Conservation (phyloP, 208 protist genomes). For the Herpetomonas muscarum region DNA sequence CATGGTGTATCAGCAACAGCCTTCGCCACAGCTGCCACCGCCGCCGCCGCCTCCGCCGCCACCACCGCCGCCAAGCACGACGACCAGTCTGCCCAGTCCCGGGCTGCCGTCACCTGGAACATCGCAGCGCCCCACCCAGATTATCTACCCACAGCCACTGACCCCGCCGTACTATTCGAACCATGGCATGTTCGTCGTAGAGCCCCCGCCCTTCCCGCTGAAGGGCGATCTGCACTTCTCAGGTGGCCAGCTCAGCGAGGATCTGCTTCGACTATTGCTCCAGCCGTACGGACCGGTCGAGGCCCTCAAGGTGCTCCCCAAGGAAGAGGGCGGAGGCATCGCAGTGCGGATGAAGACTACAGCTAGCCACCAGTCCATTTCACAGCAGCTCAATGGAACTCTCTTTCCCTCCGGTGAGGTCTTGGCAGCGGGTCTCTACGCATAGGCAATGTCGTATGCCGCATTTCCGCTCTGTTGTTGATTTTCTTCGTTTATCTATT, state of each 20-base stretch:
- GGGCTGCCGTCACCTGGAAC: neutral
- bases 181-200: conserved; percentile 24
- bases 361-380: conserved; percentile 45
- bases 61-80: neutral
- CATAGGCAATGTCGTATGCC: conserved; percentile 15
- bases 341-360: conserved; percentile 59
- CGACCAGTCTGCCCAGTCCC: neutral
- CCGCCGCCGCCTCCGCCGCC: conserved; percentile 5
- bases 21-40: conserved; percentile 7
- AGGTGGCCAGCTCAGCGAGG: conserved; percentile 47
- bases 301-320: conserved; percentile 36
- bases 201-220: conserved; percentile 30
- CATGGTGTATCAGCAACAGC: conserved; percentile 30
- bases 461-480: neutral
- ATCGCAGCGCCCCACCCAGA: conserved; percentile 19
- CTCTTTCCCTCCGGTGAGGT: conserved; percentile 74
- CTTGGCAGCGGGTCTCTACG: conserved; percentile 59
- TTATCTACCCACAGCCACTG: conserved; percentile 39
- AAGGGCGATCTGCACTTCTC: conserved; percentile 77
- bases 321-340: conserved; percentile 27
- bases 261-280: conserved; percentile 48
- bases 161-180: conserved; percentile 21
- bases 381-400: conserved; percentile 71
- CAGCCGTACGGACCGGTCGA: conserved; percentile 67
- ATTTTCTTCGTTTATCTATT: neutral